Evolutionary conservation across 2,329 filamentous ascomycete genomes (phyloP).

Genomic region (Drechslerella coelobrocha): DNA sequence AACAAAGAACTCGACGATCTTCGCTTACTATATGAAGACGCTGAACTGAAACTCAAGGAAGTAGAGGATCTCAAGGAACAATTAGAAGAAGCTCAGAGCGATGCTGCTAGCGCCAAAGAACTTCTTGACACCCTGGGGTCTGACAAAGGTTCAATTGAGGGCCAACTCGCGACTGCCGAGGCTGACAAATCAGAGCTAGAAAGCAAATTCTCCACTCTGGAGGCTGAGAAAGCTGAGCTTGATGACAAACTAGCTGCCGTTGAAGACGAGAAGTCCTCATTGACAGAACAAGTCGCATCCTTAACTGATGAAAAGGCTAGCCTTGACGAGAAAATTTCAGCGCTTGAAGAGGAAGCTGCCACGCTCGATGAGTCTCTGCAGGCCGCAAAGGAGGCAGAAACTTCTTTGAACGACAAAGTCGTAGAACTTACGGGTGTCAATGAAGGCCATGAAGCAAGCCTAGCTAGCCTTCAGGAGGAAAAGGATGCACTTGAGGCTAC

Average conservation of each 20-base stretch:
- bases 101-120: conserved; percentile 15
- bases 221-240: conserved; percentile 12
- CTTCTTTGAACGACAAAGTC: conserved; percentile 20
- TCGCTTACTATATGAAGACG: conserved; percentile 29
- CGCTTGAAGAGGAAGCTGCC: conserved; percentile 21
- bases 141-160: conserved; percentile 34
- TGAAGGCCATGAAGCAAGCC: conserved; percentile 18
- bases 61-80: conserved; percentile 27
- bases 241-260: conserved; percentile 19
- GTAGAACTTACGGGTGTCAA: conserved; percentile 27
- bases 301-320: conserved; percentile 14
- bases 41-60: conserved; percentile 22
- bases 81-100: conserved; percentile 25
- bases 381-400: conserved; percentile 20
- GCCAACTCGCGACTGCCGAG: conserved; percentile 16
- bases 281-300: conserved; percentile 1
- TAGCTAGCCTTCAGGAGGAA: conserved; percentile 15
- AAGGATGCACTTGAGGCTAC: conserved; percentile 12
- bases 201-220: conserved; percentile 3
- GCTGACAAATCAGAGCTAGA: conserved; percentile 17
- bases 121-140: conserved; percentile 28
- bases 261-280: conserved; percentile 18
- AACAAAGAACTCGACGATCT: conserved; percentile 32
- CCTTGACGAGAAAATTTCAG: conserved; percentile 14
- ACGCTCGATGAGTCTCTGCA: conserved; percentile 21